Evolutionary conservation across 768 basidiomycete genomes (phyloP).

Genomic region (Leucosporidium yakuticum): DNA sequence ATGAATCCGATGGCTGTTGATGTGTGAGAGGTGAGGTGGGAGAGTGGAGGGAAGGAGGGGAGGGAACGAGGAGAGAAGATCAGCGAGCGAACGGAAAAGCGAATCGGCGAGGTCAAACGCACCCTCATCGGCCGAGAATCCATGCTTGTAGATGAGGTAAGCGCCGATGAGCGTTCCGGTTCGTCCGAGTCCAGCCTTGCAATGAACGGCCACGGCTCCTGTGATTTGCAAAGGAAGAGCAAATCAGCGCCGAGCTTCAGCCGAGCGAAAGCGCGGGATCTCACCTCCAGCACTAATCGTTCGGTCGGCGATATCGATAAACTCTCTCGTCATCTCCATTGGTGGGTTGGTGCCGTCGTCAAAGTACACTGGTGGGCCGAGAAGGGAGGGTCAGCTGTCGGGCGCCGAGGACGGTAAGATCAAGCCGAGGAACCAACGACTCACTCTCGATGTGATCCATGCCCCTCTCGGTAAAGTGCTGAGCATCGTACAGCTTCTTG

Average conservation of each 20-base stretch:
- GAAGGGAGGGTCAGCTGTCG: constrained; percentile 7
- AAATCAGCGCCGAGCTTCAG: constrained; percentile 29
- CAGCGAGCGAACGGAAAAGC: no score
- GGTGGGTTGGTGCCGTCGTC: constrained; percentile 98
- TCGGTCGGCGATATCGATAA: constrained; percentile 76
- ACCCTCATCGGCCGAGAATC: constrained; percentile 65
- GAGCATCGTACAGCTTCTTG: constrained; percentile 79
- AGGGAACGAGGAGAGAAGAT: neutral
- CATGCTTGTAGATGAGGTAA: constrained; percentile 97
- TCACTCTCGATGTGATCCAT: constrained; percentile 70
- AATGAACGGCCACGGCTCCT: constrained; percentile 51
- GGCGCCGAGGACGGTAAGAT: neutral
- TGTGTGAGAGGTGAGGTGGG: constrained; percentile 31
- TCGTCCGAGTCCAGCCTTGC: constrained; percentile 91
- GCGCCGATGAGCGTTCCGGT: constrained; percentile 97
- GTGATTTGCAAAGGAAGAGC: neutral
- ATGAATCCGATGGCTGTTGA: constrained; percentile 93
- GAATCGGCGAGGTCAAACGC: neutral
- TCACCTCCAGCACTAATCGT: constrained; percentile 68
- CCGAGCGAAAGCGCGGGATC: constrained; percentile 78
- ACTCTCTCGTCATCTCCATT: constrained; percentile 85
- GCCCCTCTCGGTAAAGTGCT: constrained; percentile 72
- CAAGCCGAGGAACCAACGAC: constrained; percentile 15
- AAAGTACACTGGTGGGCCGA: constrained; percentile 58
- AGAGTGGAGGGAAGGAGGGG: neutral